phyloP scores from a whole-genome alignment of 2,329 filamentous ascomycete species.

The Sclerotiophoma versabilis region DNA sequence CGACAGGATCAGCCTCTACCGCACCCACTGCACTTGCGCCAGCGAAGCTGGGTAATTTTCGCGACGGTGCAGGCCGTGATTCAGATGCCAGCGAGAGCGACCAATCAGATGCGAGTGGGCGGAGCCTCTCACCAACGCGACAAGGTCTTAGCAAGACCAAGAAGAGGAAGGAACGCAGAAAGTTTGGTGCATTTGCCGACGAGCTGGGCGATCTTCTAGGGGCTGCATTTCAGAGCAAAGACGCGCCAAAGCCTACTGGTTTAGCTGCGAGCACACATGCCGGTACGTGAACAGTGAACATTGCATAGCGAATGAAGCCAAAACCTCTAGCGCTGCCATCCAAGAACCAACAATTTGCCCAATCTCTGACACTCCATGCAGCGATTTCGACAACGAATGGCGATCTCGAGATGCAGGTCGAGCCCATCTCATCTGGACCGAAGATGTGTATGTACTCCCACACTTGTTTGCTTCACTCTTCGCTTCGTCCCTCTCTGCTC shows the following conservation, averaged over 20 bases:
- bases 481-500: background rate
- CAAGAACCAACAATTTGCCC: background rate
- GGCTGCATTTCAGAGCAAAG: conserved; percentile 22
- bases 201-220: conserved; percentile 28
- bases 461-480: background rate
- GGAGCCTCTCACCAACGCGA: conserved; percentile 25
- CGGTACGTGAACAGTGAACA: conserved; percentile 17
- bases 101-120: conserved; percentile 34
- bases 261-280: conserved; percentile 4
- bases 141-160: conserved; percentile 21
- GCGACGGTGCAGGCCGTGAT: conserved; percentile 18
- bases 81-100: conserved; percentile 32
- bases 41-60: conserved; percentile 20
- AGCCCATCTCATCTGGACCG: conserved; percentile 16
- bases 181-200: conserved; percentile 30
- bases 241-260: background rate
- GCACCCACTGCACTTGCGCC: background rate
- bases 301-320: conserved; percentile 1
- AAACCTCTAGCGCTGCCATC: background rate
- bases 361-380: conserved; percentile 1
- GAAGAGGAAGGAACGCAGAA: conserved; percentile 29
- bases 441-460: conserved; percentile 29
- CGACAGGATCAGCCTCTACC: background rate
- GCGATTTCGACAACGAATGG: background rate
- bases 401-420: conserved; percentile 21